Evolutionary conservation across 2,329 filamentous ascomycete genomes (phyloP).

Genomic region (Colletotrichum sp.): DNA sequence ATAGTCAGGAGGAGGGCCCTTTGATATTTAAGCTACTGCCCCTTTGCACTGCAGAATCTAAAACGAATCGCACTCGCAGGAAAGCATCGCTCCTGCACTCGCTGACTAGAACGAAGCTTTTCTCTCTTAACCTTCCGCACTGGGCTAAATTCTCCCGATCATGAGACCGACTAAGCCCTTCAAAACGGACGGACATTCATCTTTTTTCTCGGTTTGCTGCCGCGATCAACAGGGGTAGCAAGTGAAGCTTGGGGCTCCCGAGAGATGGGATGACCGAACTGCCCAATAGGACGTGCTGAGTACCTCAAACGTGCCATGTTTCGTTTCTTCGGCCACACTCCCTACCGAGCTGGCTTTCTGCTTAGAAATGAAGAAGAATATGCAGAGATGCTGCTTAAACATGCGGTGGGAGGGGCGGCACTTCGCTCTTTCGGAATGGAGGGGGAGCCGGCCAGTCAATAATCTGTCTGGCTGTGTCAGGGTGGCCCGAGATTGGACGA

Average conservation of each 20-base stretch:
- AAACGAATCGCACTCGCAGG: background rate
- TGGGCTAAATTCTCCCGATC: conserved; percentile 1
- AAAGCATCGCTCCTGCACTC: background rate
- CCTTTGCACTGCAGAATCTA: background rate
- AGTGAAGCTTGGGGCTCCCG: conserved; percentile 4
- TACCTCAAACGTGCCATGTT: conserved; percentile 16
- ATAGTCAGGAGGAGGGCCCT: background rate
- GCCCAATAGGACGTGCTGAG: background rate
- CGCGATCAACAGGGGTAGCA: background rate
- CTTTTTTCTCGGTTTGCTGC: background rate
- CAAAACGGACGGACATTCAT: background rate
- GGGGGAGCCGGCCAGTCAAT: background rate
- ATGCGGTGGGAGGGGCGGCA: background rate
- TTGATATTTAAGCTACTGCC: conserved; percentile 4
- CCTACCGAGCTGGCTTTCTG: conserved; percentile 2
- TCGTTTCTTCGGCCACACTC: conserved; percentile 17
- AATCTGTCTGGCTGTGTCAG: background rate
- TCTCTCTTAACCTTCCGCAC: conserved; percentile 1
- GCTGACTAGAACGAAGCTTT: background rate
- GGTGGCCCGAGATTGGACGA: background rate
- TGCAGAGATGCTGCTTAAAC: background rate
- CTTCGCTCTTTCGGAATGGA: background rate
- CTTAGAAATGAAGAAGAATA: background rate
- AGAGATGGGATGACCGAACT: conserved; percentile 5
- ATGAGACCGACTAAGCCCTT: conserved; percentile 1